phyloP scores from a whole-genome alignment of 768 basidiomycete species.

The Boletus pseudopeckii region DNA sequence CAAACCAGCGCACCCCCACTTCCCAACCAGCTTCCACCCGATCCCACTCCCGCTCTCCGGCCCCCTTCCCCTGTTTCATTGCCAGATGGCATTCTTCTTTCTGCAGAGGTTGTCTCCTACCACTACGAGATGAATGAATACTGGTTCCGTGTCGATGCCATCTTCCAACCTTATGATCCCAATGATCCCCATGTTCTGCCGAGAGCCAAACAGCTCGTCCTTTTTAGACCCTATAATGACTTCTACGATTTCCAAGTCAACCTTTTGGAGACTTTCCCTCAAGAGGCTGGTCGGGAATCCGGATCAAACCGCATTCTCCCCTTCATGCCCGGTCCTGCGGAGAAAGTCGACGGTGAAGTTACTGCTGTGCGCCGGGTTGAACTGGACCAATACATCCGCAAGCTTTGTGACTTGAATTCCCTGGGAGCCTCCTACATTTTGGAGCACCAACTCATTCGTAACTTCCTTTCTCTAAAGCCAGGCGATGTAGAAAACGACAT shows the following conservation, averaged over 20 bases:
- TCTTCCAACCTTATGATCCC: constrained; percentile 78
- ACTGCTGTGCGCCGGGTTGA: constrained; percentile 79
- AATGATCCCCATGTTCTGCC: constrained; percentile 56
- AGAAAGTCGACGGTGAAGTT: constrained; percentile 77
- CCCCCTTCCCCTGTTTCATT: constrained; percentile 47
- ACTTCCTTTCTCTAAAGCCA: constrained; percentile 79
- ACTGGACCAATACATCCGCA: constrained; percentile 83
- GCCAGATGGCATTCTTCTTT: constrained; percentile 79
- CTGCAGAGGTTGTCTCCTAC: constrained; percentile 92
- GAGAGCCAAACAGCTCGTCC: constrained; percentile 70
- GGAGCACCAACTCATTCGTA: constrained; percentile 73
- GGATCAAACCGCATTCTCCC: constrained; percentile 76
- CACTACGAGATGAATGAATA: constrained; percentile 95
- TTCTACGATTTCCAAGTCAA: constrained; percentile 97
- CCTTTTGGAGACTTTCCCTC: constrained; percentile 82
- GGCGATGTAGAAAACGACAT: constrained; percentile 78
- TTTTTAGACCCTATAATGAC: constrained; percentile 96
- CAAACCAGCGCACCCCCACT: constrained; percentile 17
- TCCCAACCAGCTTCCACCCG: constrained; percentile 9
- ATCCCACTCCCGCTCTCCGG: constrained; percentile 22
- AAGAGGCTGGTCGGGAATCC: constrained; percentile 81
- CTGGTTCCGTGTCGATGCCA: constrained; percentile 93
- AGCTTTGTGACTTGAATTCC: constrained; percentile 68
- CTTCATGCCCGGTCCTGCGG: constrained; percentile 94
- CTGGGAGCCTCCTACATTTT: constrained; percentile 75